These are phyloP conservation scores for Polytrichum formosum DNA, from an alignment of 225 moss, liverwort and hornwort genomes.

Conservation along the genomic window DNA sequence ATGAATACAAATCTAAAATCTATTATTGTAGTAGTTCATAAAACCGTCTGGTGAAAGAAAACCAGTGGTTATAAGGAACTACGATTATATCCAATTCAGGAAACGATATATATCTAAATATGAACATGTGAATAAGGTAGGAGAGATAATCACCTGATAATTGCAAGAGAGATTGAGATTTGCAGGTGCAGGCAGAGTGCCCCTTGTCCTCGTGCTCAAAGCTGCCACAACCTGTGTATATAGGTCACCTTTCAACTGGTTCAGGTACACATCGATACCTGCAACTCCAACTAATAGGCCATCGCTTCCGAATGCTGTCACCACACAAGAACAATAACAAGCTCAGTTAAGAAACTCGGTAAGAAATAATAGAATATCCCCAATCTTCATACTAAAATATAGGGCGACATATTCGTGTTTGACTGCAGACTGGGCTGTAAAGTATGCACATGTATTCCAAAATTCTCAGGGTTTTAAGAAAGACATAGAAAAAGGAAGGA, in stretches of 20 bases:
- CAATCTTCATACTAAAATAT: neutral
- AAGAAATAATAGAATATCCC: neutral
- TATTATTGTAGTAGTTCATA: too few relatives aligned
- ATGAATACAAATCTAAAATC: too few relatives aligned
- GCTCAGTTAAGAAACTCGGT: neutral
- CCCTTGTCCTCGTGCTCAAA: neutral
- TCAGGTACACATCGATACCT: neutral
- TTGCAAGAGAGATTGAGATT: neutral
- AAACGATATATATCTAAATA: too few relatives aligned
- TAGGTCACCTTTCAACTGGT: neutral
- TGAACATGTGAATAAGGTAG: too few relatives aligned
- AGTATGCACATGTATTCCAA: too few relatives aligned
- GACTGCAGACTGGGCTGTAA: too few relatives aligned
- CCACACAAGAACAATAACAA: neutral
- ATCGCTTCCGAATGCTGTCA: neutral
- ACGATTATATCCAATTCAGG: too few relatives aligned
- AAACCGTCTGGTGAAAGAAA: too few relatives aligned
- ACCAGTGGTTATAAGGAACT: too few relatives aligned
- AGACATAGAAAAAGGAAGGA: too few relatives aligned
- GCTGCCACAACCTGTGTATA: neutral
- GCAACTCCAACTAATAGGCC: neutral
- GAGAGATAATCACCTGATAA: neutral
- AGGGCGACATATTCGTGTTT: neutral
- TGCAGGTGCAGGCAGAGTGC: neutral
- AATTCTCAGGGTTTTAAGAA: neutral